These are phyloP conservation scores for Dendrocalamus latiflorus DNA, from an alignment of 202 grass and related monocot species.

Conservation along the genomic window DNA sequence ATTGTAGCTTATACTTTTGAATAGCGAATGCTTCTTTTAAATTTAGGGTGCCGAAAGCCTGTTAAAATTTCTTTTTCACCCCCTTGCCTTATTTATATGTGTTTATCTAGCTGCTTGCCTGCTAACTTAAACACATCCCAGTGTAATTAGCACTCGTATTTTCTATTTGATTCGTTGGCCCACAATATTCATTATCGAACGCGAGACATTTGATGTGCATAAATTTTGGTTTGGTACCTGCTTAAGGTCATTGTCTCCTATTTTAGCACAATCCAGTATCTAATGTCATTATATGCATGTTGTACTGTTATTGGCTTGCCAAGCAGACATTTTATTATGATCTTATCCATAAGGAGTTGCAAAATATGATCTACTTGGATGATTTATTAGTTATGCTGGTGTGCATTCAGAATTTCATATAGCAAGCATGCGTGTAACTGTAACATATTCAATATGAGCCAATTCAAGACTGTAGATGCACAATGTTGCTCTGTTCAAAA, in stretches of 20 bases:
- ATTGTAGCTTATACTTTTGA: background rate
- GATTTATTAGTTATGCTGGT: background rate
- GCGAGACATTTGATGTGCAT: background rate
- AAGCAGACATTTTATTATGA: background rate
- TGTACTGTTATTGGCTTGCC: background rate
- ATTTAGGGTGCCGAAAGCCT: background rate
- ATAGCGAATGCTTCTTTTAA: background rate
- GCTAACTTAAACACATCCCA: background rate
- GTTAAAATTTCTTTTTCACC: background rate
- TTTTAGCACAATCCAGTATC: background rate
- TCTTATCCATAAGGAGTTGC: background rate
- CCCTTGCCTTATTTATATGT: background rate
- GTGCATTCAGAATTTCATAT: background rate
- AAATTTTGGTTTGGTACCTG: background rate
- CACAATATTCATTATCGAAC: background rate
- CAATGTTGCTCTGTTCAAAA: slow-evolving; percentile 7
- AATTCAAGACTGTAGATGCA: background rate
- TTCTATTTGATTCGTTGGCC: background rate
- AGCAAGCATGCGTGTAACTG: background rate
- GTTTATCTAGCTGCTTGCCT: background rate
- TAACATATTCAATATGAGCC: background rate
- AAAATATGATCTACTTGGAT: background rate
- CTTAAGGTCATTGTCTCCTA: background rate
- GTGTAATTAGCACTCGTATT: background rate
- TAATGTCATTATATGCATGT: background rate